Base-by-base conservation (phyloP, 768 basidiomycete genomes). In the Goffeauzyma gilvescens region DNA sequence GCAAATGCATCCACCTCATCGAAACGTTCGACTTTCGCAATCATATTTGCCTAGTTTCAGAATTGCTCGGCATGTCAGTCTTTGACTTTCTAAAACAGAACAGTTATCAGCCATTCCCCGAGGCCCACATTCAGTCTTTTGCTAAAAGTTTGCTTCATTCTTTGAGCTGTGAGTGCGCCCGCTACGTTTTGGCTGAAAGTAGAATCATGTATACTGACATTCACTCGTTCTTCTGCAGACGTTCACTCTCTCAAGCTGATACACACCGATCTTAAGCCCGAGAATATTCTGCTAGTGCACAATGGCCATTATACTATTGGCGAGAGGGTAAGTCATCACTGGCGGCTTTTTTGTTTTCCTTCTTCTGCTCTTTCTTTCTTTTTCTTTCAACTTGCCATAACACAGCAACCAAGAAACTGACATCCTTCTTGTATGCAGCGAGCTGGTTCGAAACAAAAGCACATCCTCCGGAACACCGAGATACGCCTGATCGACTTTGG, bases 51-150 rank as follows among this genome's bases (percentile, higher is more conserved):
- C 68, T 98, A 15, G 93, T 96, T 38, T 89, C 87, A 4, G 87
- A 93, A 59, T 72, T 98, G 18, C 71, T 96, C 39, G 87, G 87
- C 48, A 83, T 85, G 79, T 95, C 89, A 65, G 82, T 98, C 14
- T 98, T 95, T 59, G 93, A 98, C 62, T 98, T 96, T 64, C 71
- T 98, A 55, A 96, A 95, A 71, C 87, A 90, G 63, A 98, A 98
- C 65, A 76, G 80, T 43, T 98, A 95, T 66, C 76, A 81, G 26
- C 85, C 93, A 5, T 98, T 98, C 64, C 89, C 93, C 44, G 81
- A 87, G 48, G 74, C 76, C 45, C 93, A 98, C 62, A 96, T 98
- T 38, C 90, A 95, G 68, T 76, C 78, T 39, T 98, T 98, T 60
- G 93, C 89, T 39, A 73, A 72, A 49, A 87, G 93, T 63, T 69